Percentiles rank a stretch among this genome's conserved stretches.
phyloP scores from a whole-genome alignment of 2,329 filamentous ascomycete species.

The Ceratocystiopsis brevicomis region DNA sequence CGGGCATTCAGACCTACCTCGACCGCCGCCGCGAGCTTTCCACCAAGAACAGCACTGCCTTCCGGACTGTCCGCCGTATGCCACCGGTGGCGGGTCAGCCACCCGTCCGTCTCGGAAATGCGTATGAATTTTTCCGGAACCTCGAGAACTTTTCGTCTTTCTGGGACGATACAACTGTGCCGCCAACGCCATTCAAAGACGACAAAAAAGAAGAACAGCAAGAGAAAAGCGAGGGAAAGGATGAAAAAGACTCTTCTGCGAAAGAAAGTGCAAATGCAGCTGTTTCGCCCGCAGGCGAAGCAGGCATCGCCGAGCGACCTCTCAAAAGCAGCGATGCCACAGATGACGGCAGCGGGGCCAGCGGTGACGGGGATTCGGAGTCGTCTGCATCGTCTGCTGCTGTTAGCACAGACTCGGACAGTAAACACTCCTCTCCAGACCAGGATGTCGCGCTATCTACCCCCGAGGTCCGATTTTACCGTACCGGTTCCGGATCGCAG shows the following conservation, averaged over 20 bases:
- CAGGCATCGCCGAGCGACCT: not conserved
- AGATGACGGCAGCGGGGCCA: conserved; percentile 1
- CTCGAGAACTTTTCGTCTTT: conserved; percentile 38
- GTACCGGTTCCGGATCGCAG: conserved; percentile 30
- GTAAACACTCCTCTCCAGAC: conserved; percentile 4
- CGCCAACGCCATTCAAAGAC: conserved; percentile 6
- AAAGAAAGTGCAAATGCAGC: too few species aligned
- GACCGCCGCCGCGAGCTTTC: conserved; percentile 40
- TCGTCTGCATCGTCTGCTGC: conserved; percentile 5
- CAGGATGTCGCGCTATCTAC: conserved; percentile 1
- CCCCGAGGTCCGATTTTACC: conserved; percentile 17
- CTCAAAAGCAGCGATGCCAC: conserved; percentile 3
- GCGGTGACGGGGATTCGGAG: conserved; percentile 3
- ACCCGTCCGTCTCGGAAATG: conserved; percentile 38
- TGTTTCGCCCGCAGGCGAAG: not conserved
- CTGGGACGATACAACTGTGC: conserved; percentile 39
- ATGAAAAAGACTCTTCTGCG: too few species aligned
- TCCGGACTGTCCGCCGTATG: conserved; percentile 41
- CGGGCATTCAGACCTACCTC: conserved; percentile 37
- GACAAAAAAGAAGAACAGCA: too few species aligned
- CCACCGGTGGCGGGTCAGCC: conserved; percentile 32
- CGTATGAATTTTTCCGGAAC: conserved; percentile 47
- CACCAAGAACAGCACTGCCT: conserved; percentile 37
- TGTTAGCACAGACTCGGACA: conserved; percentile 7
- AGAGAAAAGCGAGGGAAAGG: too few species aligned